A percentile compares a stretch with the other conserved stretches of the same genome.
phyloP scores from a whole-genome alignment of 2,329 filamentous ascomycete genomes.

The Venturia pyrina region DNA sequence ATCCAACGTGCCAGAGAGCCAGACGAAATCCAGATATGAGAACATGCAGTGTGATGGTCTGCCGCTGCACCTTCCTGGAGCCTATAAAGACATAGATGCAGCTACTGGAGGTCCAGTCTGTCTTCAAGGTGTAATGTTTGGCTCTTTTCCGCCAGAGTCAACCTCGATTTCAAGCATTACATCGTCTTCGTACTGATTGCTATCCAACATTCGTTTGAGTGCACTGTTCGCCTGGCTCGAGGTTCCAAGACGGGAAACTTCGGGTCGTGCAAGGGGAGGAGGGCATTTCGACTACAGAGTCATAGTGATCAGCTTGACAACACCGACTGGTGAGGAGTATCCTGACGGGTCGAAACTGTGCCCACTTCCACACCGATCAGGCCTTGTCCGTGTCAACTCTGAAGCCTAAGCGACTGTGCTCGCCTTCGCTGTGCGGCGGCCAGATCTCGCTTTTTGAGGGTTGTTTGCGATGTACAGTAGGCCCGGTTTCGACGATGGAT shows the following conservation, averaged over 20 bases:
- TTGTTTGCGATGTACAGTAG: background rate
- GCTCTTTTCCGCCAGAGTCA: background rate
- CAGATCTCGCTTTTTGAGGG: too few species aligned
- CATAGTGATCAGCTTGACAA: too few species aligned
- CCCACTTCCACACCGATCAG: too few species aligned
- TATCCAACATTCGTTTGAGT: background rate
- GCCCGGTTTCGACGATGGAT: background rate
- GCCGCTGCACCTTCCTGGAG: background rate
- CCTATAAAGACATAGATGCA: background rate
- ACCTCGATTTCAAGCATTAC: background rate
- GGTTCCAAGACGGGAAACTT: too few species aligned
- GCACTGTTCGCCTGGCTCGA: background rate
- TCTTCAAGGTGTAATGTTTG: background rate
- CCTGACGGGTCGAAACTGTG: too few species aligned
- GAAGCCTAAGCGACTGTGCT: too few species aligned
- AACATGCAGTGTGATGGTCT: background rate
- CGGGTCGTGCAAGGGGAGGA: too few species aligned
- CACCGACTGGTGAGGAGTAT: too few species aligned
- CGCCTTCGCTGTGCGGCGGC: background rate
- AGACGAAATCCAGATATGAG: background rate
- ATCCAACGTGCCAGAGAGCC: background rate
- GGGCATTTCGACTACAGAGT: too few species aligned
- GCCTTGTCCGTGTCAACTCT: too few species aligned
- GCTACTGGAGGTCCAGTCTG: background rate
- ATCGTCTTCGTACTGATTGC: background rate